Conservation (phyloP, 306 rosid species). For the Elaeagnus macrophylla region DNA sequence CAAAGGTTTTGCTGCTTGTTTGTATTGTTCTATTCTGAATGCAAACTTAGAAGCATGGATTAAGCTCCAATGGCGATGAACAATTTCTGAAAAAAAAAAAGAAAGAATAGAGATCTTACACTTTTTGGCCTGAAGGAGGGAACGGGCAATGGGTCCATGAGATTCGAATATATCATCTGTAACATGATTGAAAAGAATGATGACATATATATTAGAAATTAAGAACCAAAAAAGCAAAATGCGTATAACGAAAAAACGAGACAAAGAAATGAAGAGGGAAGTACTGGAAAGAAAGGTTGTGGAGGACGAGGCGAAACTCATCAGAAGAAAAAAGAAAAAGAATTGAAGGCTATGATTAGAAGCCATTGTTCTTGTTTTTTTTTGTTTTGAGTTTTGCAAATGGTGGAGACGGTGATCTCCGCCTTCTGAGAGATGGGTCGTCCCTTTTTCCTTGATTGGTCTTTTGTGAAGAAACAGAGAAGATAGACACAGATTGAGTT, state of each 20-base stretch:
- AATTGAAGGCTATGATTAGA: slow-evolving; percentile 36
- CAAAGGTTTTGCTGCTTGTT: too few relatives aligned
- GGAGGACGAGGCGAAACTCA: slow-evolving; percentile 36
- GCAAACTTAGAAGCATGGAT: too few relatives aligned
- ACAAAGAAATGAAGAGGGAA: background rate
- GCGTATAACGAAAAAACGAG: background rate
- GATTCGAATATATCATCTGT: slow-evolving; percentile 44
- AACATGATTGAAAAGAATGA: slow-evolving; percentile 10
- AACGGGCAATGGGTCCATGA: slow-evolving; percentile 35
- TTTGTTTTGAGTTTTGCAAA: slow-evolving; percentile 12
- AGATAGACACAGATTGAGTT: too few relatives aligned
- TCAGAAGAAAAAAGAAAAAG: slow-evolving; percentile 28
- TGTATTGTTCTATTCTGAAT: too few relatives aligned
- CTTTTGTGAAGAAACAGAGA: slow-evolving; percentile 16
- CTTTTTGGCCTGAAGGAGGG: slow-evolving; percentile 70
- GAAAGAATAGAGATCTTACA: slow-evolving; percentile 22
- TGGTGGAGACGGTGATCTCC: slow-evolving; percentile 27
- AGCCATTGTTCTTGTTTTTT: slow-evolving; percentile 34
- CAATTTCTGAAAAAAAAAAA: background rate
- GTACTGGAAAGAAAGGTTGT: slow-evolving; percentile 51
- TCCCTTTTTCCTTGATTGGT: slow-evolving; percentile 6
- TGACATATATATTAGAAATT: background rate
- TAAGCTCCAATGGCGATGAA: too few relatives aligned
- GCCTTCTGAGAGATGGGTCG: slow-evolving; percentile 15
- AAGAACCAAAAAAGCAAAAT: background rate